A percentile compares a stretch with the other conserved stretches of the same genome.
Conservation (phyloP, 2,329 filamentous ascomycete genomes). For the Diaporthe destruens region DNA sequence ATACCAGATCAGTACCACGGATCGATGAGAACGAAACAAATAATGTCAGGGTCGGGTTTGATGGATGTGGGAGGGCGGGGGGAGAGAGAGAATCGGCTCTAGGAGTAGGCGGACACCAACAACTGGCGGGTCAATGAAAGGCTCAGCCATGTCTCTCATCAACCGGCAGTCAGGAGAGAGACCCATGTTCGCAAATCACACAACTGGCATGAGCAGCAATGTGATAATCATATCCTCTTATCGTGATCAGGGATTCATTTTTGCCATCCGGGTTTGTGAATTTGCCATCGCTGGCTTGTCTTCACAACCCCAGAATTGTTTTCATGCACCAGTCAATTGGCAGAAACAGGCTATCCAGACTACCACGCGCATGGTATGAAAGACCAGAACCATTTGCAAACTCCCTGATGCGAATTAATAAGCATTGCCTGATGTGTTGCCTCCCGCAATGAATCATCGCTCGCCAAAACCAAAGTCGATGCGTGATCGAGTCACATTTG, state of each 20-base stretch:
- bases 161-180: too few species aligned
- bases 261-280: too few species aligned
- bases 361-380: background rate
- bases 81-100: background rate
- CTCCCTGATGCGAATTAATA: background rate
- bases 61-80: background rate
- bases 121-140: too few species aligned
- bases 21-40: background rate
- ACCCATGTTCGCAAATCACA: too few species aligned
- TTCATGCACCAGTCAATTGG: background rate
- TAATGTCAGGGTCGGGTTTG: background rate
- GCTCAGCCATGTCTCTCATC: background rate
- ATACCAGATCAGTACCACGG: background rate
- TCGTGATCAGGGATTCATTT: too few species aligned
- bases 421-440: constrained; percentile 1
- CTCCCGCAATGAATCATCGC: background rate
- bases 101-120: background rate
- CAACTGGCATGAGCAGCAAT: background rate
- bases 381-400: background rate
- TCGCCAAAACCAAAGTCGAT: constrained; percentile 13
- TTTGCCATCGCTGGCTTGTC: background rate
- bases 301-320: background rate
- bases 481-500: background rate
- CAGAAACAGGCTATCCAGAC: background rate
- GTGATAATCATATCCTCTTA: background rate